These are phyloP conservation scores for Yarrowia sp. DNA, from an alignment of 805 yeast genomes.

Conservation along the genomic window DNA sequence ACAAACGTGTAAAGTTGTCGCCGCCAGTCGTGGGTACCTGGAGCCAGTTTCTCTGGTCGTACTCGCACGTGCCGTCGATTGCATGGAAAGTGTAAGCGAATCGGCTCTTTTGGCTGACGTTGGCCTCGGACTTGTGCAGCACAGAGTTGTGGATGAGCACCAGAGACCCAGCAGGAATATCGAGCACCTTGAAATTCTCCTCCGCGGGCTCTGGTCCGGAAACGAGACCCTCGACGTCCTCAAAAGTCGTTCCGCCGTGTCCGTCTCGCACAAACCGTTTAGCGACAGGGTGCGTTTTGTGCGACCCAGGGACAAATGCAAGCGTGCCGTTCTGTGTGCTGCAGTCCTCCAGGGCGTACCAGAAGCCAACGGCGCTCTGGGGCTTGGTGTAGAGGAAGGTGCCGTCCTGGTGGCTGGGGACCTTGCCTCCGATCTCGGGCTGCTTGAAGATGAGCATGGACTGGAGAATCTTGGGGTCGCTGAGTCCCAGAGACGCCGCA, in stretches of 20 bases:
- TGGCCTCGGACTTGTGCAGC: constrained; percentile 66
- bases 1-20: constrained; percentile 47
- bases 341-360: constrained; percentile 80
- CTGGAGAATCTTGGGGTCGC: constrained; percentile 71
- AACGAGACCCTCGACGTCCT: constrained; percentile 39
- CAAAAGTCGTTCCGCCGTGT: constrained; percentile 55
- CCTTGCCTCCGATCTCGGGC: constrained; percentile 68
- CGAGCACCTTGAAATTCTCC: constrained; percentile 50
- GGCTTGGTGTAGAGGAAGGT: constrained; percentile 72
- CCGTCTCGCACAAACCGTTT: constrained; percentile 58
- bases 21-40: constrained; percentile 76
- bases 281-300: constrained; percentile 52
- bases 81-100: constrained; percentile 79
- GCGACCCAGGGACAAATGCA: constrained; percentile 68
- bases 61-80: constrained; percentile 62
- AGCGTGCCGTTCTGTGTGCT: constrained; percentile 65
- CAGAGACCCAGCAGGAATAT: constrained; percentile 69
- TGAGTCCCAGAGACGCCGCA: constrained; percentile 51
- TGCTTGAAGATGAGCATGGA: constrained; percentile 80
- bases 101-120: constrained; percentile 54
- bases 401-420: constrained; percentile 76
- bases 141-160: constrained; percentile 67
- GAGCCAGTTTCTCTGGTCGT: constrained; percentile 70
- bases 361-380: constrained; percentile 68
- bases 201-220: constrained; percentile 39